Evolutionary conservation across 2,329 filamentous ascomycete species (phyloP).

Genomic region (Neodidymelliopsis sp.): DNA sequence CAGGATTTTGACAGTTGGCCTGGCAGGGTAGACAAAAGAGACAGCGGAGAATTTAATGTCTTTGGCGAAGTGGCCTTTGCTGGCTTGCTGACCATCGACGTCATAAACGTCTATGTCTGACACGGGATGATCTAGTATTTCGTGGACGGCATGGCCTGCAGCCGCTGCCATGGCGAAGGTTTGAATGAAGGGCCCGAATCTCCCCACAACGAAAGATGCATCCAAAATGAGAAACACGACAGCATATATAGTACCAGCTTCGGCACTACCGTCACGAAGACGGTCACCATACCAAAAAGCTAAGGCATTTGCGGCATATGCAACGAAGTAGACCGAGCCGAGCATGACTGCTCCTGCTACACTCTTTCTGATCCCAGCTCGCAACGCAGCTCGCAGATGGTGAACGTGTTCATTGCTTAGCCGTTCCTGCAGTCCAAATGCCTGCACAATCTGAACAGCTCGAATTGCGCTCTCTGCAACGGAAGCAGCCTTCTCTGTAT

Average conservation of each 20-base stretch:
- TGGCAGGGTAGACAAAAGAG: constrained; percentile 55
- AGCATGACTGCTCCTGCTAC: constrained; percentile 52
- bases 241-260: constrained; percentile 65
- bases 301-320: constrained; percentile 55
- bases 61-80: constrained; percentile 29
- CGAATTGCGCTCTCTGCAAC: constrained; percentile 56
- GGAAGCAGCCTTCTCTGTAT: constrained; percentile 53
- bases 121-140: constrained; percentile 52
- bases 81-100: constrained; percentile 31
- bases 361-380: constrained; percentile 52
- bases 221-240: constrained; percentile 71
- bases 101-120: constrained; percentile 51
- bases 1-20: constrained; percentile 52
- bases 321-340: constrained; percentile 54
- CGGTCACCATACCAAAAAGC: constrained; percentile 56
- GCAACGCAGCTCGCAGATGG: constrained; percentile 45
- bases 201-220: constrained; percentile 68
- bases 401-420: constrained; percentile 50
- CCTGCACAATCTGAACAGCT: constrained; percentile 58
- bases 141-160: constrained; percentile 55
- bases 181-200: constrained; percentile 69
- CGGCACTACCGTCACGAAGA: constrained; percentile 35
- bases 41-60: constrained; percentile 50
- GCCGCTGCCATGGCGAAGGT: constrained; percentile 62
- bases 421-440: constrained; percentile 54